phyloP scores from a whole-genome alignment of 2,329 filamentous ascomycete species.

The Pleoardoris graminearum region DNA sequence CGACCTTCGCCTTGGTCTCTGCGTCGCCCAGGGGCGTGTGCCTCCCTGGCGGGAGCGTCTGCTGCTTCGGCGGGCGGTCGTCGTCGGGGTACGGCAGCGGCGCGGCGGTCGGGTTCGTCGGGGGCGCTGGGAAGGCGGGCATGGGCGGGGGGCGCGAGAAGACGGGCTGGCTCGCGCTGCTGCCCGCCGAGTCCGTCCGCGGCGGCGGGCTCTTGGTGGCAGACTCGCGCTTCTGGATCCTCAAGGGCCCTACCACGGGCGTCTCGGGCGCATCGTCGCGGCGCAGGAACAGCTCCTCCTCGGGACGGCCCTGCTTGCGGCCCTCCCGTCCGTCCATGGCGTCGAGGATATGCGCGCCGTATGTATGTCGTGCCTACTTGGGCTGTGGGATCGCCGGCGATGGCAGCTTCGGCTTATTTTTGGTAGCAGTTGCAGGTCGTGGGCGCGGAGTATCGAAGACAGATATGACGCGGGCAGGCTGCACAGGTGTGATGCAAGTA shows the following conservation, averaged over 20 bases:
- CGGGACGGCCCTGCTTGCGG: conserved; percentile 66
- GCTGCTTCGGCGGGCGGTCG: conserved; percentile 39
- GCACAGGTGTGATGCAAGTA: conserved; percentile 5
- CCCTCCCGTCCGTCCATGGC: conserved; percentile 45
- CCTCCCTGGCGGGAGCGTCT: conserved; percentile 25
- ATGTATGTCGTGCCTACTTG: conserved; percentile 9
- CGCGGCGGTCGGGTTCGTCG: conserved; percentile 54
- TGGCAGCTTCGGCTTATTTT: conserved; percentile 31
- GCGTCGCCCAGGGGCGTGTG: conserved; percentile 45
- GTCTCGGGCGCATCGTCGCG: conserved; percentile 60
- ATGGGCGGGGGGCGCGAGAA: conserved; percentile 50
- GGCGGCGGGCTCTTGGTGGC: conserved; percentile 56
- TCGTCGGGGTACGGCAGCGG: conserved; percentile 54
- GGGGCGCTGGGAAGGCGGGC: conserved; percentile 66
- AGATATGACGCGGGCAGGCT: conserved; percentile 19
- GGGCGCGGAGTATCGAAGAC: conserved; percentile 25
- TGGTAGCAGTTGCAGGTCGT: conserved; percentile 27
- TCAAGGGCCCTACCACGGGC: conserved; percentile 79
- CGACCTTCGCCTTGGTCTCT: conserved; percentile 39
- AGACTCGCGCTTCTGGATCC: conserved; percentile 76
- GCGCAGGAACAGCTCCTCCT: conserved; percentile 81
- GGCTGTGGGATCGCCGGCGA: conserved; percentile 27
- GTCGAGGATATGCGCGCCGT: conserved; percentile 18
- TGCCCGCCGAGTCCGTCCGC: conserved; percentile 65
- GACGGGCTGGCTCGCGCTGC: conserved; percentile 56